These are phyloP conservation scores for Chloris gayana DNA, from an alignment of 176 grass and related monocot genomes.

Conservation along the genomic window DNA sequence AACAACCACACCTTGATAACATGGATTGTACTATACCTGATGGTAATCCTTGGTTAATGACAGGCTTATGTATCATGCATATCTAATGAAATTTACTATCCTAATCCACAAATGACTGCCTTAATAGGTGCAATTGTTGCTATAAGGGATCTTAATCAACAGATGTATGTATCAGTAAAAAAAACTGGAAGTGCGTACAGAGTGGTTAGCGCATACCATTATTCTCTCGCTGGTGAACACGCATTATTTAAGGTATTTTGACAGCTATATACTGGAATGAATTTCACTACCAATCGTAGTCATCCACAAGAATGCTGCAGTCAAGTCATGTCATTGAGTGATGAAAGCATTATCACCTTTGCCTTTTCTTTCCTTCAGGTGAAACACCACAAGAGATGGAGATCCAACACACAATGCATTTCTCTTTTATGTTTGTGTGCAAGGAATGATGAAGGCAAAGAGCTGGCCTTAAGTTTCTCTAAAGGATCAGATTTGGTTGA, in stretches of 20 bases:
- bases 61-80: neutral
- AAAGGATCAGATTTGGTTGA: conserved; percentile 75
- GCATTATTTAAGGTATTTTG: conserved; percentile 70
- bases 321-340: neutral
- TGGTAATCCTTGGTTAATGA: conserved; percentile 57
- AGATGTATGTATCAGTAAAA: conserved; percentile 80
- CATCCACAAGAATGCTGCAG: conserved; percentile 16
- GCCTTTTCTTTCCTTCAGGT: conserved; percentile 49
- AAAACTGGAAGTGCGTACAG: conserved; percentile 51
- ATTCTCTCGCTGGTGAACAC: conserved; percentile 70
- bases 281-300: conserved; percentile 25
- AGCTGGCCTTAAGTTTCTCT: conserved; percentile 65
- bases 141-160: conserved; percentile 76
- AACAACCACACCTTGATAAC: conserved; percentile 50
- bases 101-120: conserved; percentile 33
- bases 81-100: conserved; percentile 29
- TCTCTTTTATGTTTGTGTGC: conserved; percentile 68
- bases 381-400: conserved; percentile 72
- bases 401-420: conserved; percentile 52
- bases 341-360: conserved; percentile 16
- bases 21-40: conserved; percentile 64
- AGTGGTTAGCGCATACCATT: conserved; percentile 71
- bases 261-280: conserved; percentile 24
- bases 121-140: conserved; percentile 77
- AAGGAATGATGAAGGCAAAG: conserved; percentile 59